Evolutionary conservation across 169 alveolate genomes (phyloP), one percentile per base, ranked within the genome.

Genomic region (Theileria luwenshuni): DNA sequence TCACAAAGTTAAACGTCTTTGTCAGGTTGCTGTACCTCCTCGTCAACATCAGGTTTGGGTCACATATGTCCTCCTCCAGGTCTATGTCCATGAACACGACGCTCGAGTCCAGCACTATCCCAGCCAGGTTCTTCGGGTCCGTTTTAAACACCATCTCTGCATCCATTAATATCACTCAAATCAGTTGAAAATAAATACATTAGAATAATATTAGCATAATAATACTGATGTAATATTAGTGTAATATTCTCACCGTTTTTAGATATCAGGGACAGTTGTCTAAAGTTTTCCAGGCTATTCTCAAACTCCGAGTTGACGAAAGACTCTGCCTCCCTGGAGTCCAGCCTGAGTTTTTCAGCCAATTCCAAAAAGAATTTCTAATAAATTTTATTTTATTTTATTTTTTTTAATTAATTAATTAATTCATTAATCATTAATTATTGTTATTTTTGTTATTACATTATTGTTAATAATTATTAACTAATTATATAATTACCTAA

Each of bases 301-400:
- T 45, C 76, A n/a, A 72, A 71, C 23, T 71, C 74, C 0, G 87
- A 71, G 59, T 62, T 48, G 76, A 83, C 70, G 56, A 79, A 79
- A 51, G 51, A 56, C 45, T 79, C 87, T 7, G 73, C 67, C 32
- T 64, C 83, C 52, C 27, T 45, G 27, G 33, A 33, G 68, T 79
- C 76, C 83, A 79, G 35, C 12, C 17, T 30, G 28, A 79, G 17
- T 35, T 61, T 61, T 41, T 79, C 87, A 25, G 69, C 87, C 32
- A 79, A 41, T 30, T 79, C 81, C 13, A 79, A 42, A 12, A 79
- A 69, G 32, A 67, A 62, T 21, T 21, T 45, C 87, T 79, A 68
- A 38, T n/a, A 5, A 17, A 56, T 23, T 42, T 28, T 32, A 49
- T 32, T 38, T 23, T 23, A 63, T 1, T 12, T 61, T 25, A 43